Conservation (phyloP, 75 land plant species). For the Picea sitchensis region DNA sequence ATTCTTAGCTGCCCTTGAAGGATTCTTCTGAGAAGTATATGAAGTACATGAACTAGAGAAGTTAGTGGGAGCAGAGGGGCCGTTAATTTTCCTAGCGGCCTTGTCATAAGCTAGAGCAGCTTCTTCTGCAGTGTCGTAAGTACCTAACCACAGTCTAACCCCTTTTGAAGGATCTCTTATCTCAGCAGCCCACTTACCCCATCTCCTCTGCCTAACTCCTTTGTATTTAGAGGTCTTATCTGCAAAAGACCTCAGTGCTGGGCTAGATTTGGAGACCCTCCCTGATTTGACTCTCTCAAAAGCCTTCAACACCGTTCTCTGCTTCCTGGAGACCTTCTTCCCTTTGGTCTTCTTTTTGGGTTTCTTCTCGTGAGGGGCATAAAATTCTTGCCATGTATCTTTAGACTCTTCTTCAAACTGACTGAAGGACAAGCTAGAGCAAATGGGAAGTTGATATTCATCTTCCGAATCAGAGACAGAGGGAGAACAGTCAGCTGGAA, state of each 20-base stretch:
- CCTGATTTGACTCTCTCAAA: slow-evolving; percentile 4
- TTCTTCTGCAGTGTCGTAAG: slow-evolving; percentile 41
- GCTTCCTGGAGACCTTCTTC: neutral
- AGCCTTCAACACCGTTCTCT: neutral
- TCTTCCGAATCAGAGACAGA: slow-evolving; percentile 1
- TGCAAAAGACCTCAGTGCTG: neutral
- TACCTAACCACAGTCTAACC: slow-evolving; percentile 41
- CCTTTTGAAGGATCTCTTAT: slow-evolving; percentile 47
- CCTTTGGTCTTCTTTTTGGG: neutral
- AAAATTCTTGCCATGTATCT: neutral
- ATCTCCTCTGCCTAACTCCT: slow-evolving; percentile 45
- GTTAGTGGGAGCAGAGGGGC: slow-evolving; percentile 32
- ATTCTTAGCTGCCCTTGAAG: neutral
- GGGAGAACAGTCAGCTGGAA: neutral
- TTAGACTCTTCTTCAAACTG: neutral
- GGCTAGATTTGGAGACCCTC: neutral
- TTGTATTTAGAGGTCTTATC: slow-evolving; percentile 10
- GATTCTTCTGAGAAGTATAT: neutral
- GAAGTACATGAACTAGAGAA: slow-evolving; percentile 8
- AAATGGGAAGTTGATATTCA: neutral
- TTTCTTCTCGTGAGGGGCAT: neutral
- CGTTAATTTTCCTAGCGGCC: slow-evolving; percentile 36
- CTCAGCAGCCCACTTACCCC: slow-evolving; percentile 54
- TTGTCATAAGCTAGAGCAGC: slow-evolving; percentile 46
- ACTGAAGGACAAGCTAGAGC: neutral